These are phyloP conservation scores for Kodamaea jinghongensis DNA, from an alignment of 805 yeast species.

Conservation along the genomic window DNA sequence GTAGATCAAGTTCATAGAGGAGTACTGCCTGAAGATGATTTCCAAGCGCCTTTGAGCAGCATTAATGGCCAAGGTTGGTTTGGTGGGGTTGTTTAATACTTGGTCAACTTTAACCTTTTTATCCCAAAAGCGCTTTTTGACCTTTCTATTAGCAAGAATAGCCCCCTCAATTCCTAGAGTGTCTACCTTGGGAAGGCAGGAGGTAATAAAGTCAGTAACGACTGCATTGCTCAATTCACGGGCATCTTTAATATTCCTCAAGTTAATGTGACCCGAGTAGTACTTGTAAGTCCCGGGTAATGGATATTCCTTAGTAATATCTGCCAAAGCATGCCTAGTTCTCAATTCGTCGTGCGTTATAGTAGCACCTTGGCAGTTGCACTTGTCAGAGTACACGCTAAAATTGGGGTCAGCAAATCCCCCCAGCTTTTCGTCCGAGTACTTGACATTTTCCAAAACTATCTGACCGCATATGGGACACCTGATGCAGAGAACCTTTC, in stretches of 20 bases:
- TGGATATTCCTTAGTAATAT: slow-evolving; percentile 3
- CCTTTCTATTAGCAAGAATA: slow-evolving; percentile 6
- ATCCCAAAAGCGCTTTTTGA: slow-evolving; percentile 4
- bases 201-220: too few relatives aligned
- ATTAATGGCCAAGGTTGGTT: slow-evolving; percentile 1
- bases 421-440: slow-evolving; percentile 6
- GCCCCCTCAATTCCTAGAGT: neutral
- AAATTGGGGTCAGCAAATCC: slow-evolving; percentile 18
- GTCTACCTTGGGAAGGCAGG: too few relatives aligned
- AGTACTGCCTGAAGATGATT: slow-evolving; percentile 8
- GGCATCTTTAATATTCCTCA: too few relatives aligned
- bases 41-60: neutral
- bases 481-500: slow-evolving; percentile 6
- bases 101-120: neutral
- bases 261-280: slow-evolving; percentile 7
- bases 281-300: slow-evolving; percentile 10
- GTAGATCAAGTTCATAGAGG: slow-evolving; percentile 14
- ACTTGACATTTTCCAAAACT: slow-evolving; percentile 9
- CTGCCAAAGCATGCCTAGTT: slow-evolving; percentile 17
- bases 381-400: neutral
- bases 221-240: too few relatives aligned
- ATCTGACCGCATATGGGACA: slow-evolving; percentile 15
- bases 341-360: slow-evolving; percentile 22
- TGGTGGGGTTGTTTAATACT: neutral
- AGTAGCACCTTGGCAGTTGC: neutral